phyloP scores from a whole-genome alignment of 2,329 filamentous ascomycete species.

The Aspergillus fischeri region DNA sequence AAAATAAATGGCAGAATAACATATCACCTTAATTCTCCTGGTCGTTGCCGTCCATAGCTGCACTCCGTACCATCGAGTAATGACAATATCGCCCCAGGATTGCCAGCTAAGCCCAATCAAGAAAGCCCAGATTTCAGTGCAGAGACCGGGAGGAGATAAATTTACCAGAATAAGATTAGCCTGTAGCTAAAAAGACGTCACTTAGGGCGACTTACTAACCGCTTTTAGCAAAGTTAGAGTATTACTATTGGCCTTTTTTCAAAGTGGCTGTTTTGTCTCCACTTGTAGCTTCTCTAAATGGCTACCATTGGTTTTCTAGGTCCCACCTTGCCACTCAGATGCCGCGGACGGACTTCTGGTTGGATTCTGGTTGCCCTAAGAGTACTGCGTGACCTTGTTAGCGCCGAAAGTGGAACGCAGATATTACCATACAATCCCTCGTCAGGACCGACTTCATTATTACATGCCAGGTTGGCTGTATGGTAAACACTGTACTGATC shows the following conservation, averaged over 20 bases:
- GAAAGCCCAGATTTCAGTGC: constrained; percentile 5
- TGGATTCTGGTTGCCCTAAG: constrained; percentile 13
- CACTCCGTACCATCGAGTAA: not conserved
- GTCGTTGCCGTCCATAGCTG: not conserved
- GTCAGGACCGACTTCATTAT: not conserved
- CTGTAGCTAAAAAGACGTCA: constrained; percentile 11
- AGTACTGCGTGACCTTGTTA: constrained; percentile 21
- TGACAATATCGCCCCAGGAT: not conserved
- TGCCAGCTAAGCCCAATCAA: not conserved
- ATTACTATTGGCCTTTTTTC: constrained; percentile 8
- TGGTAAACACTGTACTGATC: constrained; percentile 5
- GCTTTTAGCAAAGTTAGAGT: constrained; percentile 2
- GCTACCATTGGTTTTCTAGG: constrained; percentile 10
- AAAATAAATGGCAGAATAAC: not conserved
- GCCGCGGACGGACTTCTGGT: constrained; percentile 14
- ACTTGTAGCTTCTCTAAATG: not conserved
- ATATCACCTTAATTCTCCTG: not conserved
- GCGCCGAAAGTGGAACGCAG: constrained; percentile 9
- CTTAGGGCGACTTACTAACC: constrained; percentile 11
- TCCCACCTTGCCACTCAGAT: constrained; percentile 17
- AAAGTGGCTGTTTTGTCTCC: constrained; percentile 9
- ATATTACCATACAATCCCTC: not conserved
- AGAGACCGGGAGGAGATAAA: constrained; percentile 3
- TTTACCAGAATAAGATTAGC: constrained; percentile 10
- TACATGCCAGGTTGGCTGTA: not conserved